Base-by-base conservation (phyloP, 1,284 basidiomycete genomes). In the Peniophora sp. region DNA sequence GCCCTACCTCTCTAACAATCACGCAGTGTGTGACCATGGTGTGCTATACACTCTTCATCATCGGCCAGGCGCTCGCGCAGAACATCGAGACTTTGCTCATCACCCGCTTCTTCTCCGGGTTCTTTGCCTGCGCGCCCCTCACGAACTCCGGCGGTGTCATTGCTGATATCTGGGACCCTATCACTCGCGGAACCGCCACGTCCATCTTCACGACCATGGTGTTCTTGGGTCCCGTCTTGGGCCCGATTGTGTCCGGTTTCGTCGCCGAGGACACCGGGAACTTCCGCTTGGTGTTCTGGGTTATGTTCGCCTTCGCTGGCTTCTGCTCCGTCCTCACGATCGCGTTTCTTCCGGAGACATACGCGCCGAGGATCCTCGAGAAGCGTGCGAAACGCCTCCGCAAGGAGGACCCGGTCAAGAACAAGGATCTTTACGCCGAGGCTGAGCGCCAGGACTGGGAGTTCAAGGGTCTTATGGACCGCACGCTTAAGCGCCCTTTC, bases 111-210 rank as follows among this genome's bases (percentile, higher is more conserved):
- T 62, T 90, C 9, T 71, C 70, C 24, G 85, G 85, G 2, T 76
- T 87, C 60, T 88, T 85, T 57, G 86, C 79, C 3, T 74, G 76
- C 1, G 79, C 79, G 0, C 84, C 84, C 0, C 56, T 88, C 17
- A 82, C 81, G 0, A 81, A 79, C 50, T 74, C 73, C 20, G 83
- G 82, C 24, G 83, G 78, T 47, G 66, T 83, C 2, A 80, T 88
- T 39, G 79, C 82, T 2, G 85, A 87, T 60, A 74, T 88, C 12
- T 85, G 80, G 81, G 69, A 71, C 48, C 75, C 80, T 1, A 70
- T 70, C 24, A 73, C 71, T n/a, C 74, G 83, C 51, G 83, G 83
- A 1, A 68, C 71, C 1, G 78, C 83, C 0, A 79, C 77, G 9
- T 77, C 76, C 41, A 54, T 87, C 27, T 85, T 86, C 60, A 74